These are phyloP conservation scores for Fusarium illudens DNA, from an alignment of 2,329 filamentous ascomycete genomes.

Conservation along the genomic window DNA sequence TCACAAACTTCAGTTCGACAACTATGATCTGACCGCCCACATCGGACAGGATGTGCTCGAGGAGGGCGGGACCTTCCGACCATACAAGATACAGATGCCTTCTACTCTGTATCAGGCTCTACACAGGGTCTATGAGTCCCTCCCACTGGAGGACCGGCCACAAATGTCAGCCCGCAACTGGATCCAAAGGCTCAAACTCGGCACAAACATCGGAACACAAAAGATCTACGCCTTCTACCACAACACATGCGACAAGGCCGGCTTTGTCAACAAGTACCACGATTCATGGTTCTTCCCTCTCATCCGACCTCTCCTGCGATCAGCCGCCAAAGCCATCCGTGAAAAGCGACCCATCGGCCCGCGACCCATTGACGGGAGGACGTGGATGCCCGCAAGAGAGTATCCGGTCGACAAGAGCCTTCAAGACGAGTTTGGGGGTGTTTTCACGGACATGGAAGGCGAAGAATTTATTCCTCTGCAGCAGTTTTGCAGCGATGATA, in stretches of 20 bases:
- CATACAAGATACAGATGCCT: constrained; percentile 37
- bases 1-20: constrained; percentile 53
- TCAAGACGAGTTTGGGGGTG: constrained; percentile 22
- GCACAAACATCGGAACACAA: constrained; percentile 36
- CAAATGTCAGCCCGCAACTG: constrained; percentile 12
- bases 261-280: constrained; percentile 32
- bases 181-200: constrained; percentile 21
- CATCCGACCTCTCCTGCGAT: constrained; percentile 13
- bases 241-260: constrained; percentile 36
- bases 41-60: constrained; percentile 30
- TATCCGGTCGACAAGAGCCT: constrained; percentile 6
- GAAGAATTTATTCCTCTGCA: constrained; percentile 2
- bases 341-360: constrained; percentile 12
- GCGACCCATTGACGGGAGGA: constrained; percentile 23
- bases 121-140: constrained; percentile 12
- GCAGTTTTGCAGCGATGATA: constrained; percentile 1
- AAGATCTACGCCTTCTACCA: constrained; percentile 39
- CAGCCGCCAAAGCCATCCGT: neutral
- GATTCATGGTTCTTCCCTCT: constrained; percentile 34
- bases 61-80: constrained; percentile 7
- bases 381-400: constrained; percentile 17
- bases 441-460: constrained; percentile 3
- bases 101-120: constrained; percentile 10
- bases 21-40: constrained; percentile 51
- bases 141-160: neutral